Evolutionary conservation across 192 early-diverging fungal species (phyloP), one percentile per base, ranked within the genome.

Genomic region (Coemansia sp.): DNA sequence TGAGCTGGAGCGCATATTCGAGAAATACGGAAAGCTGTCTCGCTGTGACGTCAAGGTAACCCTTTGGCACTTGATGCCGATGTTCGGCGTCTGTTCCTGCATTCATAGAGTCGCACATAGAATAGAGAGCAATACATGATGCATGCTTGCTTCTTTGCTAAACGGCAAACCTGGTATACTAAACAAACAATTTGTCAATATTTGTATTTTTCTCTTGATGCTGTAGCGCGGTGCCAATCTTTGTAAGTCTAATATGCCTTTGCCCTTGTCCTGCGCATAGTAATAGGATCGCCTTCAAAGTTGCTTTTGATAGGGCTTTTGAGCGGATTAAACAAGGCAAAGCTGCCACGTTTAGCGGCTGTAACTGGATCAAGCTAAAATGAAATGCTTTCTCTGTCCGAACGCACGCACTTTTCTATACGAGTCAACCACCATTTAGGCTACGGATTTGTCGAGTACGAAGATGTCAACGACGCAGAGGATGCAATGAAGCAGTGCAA

Each of bases 41-140:
- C 78, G 72, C 57, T 75, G 72, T 36, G 78, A 81, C 16, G 55
- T 81, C 23, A 81, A 80, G 72, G 68, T 72, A 20, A 29, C 8
- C 9, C 30, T n/a, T n/a, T n/a, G n/a, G n/a, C n/a, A n/a, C n/a
- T n/a, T n/a, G n/a, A n/a, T n/a, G n/a, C n/a, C n/a, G n/a, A n/a
- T n/a, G n/a, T n/a, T n/a, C n/a, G n/a, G n/a, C n/a, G n/a, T n/a
- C n/a, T n/a, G n/a, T n/a, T n/a, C n/a, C n/a, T n/a, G n/a, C n/a
- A n/a, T n/a, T n/a, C n/a, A n/a, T n/a, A n/a, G n/a, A n/a, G n/a
- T n/a, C n/a, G n/a, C n/a, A n/a, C n/a, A n/a, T n/a, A n/a, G n/a
- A n/a, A n/a, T n/a, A n/a, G n/a, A n/a, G n/a, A n/a, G n/a, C n/a
- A n/a, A 32, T 32, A 32, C 30, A 32, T 32, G n/a, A n/a, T 32